A percentile compares a stretch with the other conserved stretches of the same genome.
Conservation (phyloP, 2,329 filamentous ascomycete genomes). For the Pestalotiopsis sp. region DNA sequence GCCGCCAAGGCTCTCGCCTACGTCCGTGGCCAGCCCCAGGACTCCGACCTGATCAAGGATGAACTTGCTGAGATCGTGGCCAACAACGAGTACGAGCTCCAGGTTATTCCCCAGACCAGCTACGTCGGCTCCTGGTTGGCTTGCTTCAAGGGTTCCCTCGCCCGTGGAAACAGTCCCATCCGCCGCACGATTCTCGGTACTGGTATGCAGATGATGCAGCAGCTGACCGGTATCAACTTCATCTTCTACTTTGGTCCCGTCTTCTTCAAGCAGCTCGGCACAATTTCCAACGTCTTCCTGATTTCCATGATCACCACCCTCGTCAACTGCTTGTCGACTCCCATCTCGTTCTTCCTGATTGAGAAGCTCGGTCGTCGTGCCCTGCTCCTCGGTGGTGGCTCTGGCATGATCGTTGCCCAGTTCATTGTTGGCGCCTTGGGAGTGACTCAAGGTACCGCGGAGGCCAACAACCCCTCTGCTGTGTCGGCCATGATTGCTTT, state of each 20-base stretch:
- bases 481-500: slow-evolving; percentile 78
- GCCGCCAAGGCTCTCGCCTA: slow-evolving; percentile 60
- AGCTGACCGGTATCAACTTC: slow-evolving; percentile 75
- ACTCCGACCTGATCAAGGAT: slow-evolving; percentile 67
- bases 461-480: slow-evolving; percentile 57
- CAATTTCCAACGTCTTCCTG: slow-evolving; percentile 77
- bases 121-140: slow-evolving; percentile 64
- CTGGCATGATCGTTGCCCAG: slow-evolving; percentile 84
- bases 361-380: slow-evolving; percentile 80
- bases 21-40: slow-evolving; percentile 66
- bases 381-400: slow-evolving; percentile 77
- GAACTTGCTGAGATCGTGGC: slow-evolving; percentile 76
- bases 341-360: slow-evolving; percentile 84
- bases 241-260: slow-evolving; percentile 87
- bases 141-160: slow-evolving; percentile 58
- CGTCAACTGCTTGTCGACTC: slow-evolving; percentile 85
- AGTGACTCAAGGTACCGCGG: slow-evolving; percentile 37
- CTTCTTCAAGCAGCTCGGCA: slow-evolving; percentile 79
- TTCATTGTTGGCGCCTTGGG: slow-evolving; percentile 83
- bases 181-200: slow-evolving; percentile 60
- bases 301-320: slow-evolving; percentile 85
- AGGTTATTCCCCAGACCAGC: slow-evolving; percentile 57
- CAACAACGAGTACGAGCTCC: slow-evolving; percentile 71
- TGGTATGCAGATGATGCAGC: slow-evolving; percentile 64
- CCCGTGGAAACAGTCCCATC: slow-evolving; percentile 56